phyloP scores from a whole-genome alignment of 2,329 filamentous ascomycete species.

The Microsporum audouinii region DNA sequence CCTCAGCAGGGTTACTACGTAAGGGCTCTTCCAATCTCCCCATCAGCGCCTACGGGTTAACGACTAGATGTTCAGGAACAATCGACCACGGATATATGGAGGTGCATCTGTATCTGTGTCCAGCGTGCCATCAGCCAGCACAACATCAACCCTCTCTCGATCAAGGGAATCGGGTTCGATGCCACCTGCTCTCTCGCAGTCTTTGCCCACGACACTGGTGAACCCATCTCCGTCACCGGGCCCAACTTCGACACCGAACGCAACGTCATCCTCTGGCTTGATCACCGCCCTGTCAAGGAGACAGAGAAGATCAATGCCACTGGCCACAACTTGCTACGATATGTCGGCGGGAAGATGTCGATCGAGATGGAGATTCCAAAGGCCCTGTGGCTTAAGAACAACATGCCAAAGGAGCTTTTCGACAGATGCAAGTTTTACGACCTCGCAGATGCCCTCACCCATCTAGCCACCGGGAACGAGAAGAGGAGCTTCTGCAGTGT shows the following conservation, averaged over 20 bases:
- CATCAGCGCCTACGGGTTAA: constrained; percentile 1
- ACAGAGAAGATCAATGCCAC: constrained; percentile 89
- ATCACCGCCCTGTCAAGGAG: constrained; percentile 84
- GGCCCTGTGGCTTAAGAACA: constrained; percentile 94
- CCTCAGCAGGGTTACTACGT: constrained; percentile 65
- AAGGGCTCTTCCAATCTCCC: constrained; percentile 19
- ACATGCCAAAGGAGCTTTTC: constrained; percentile 89
- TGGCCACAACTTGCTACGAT: constrained; percentile 81
- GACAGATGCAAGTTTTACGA: constrained; percentile 95
- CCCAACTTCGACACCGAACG: constrained; percentile 80
- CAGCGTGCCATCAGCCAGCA: constrained; percentile 72
- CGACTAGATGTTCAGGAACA: constrained; percentile 55
- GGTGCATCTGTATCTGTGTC: constrained; percentile 81
- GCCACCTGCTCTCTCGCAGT: constrained; percentile 96
- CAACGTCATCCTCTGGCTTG: constrained; percentile 95
- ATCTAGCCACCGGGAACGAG: constrained; percentile 85
- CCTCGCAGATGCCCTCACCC: constrained; percentile 80
- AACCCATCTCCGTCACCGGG: constrained; percentile 81
- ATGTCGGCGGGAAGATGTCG: constrained; percentile 96
- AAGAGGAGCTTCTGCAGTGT: constrained; percentile 89
- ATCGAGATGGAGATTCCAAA: constrained; percentile 99
- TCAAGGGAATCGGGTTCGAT: constrained; percentile 91
- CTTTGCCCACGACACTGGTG: constrained; percentile 77
- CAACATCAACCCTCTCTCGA: constrained; percentile 59
- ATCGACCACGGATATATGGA: constrained; percentile 96